These are phyloP conservation scores for Curvularia lunata DNA, from an alignment of 2,329 filamentous ascomycete species.

Conservation along the genomic window DNA sequence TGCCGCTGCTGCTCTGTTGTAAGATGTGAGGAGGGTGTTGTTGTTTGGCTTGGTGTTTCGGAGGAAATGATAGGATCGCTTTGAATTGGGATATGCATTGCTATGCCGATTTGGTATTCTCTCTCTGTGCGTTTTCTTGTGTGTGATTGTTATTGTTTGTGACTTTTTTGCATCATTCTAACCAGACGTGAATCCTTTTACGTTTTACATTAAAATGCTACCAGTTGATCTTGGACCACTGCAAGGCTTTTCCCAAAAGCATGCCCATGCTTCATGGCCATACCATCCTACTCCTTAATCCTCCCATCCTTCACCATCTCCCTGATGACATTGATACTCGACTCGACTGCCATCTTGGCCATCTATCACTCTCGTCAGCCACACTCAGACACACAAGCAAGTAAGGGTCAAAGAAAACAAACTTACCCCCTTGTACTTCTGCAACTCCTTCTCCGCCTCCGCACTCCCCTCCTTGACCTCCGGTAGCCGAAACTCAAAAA, in stretches of 20 bases:
- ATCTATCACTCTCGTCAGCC: conserved; percentile 29
- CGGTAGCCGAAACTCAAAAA: conserved; percentile 52
- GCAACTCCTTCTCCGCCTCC: conserved; percentile 39
- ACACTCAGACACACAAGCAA: background rate
- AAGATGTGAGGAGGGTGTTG: background rate
- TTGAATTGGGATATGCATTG: conserved; percentile 9
- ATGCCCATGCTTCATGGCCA: too few relatives aligned
- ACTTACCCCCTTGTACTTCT: conserved; percentile 36
- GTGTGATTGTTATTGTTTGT: background rate
- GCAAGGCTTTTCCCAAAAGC: background rate
- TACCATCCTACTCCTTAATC: conserved; percentile 26
- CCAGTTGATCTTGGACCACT: background rate
- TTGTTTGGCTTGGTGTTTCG: background rate
- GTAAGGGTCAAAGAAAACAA: background rate
- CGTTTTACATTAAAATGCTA: background rate
- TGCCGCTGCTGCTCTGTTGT: conserved; percentile 27
- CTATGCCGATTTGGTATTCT: background rate
- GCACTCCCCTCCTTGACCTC: conserved; percentile 46
- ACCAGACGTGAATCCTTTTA: background rate
- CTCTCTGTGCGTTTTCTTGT: background rate
- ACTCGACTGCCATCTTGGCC: conserved; percentile 53
- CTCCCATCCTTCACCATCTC: conserved; percentile 51
- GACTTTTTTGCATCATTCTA: background rate
- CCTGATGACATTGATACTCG: conserved; percentile 52
- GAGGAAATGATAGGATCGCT: conserved; percentile 6